Base-by-base conservation (phyloP, 2,329 filamentous ascomycete genomes). In the Trichoderma polysporum region DNA sequence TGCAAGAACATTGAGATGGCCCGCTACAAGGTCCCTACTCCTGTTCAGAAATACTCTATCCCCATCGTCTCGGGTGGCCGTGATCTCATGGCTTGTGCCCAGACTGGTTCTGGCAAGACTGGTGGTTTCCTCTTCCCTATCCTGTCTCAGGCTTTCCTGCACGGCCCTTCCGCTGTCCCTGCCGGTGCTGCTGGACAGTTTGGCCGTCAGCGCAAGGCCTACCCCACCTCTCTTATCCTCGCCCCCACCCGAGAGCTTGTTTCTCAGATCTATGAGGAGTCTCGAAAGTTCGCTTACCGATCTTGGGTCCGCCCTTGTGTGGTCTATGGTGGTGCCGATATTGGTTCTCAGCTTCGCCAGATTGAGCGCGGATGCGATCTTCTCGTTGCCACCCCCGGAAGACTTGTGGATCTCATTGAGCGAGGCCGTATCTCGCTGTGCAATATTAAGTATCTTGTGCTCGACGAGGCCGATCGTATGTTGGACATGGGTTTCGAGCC, bases 401-500 rank as follows among this genome's bases (percentile, higher is more conserved):
- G 95, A 89, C 87, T 99, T 72, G 94, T 98, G 77, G 95, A 99
- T 80, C 86, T 99, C 82, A 96, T 99, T 77, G 95, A 98, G 86
- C 93, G 95, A 86, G 95, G 95, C 77, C 93, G 94, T 78, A 98
- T 99, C 79, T 98, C 95, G 52, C 90, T 99, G 66, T 88, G 90
- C 81, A 97, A 97, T 87, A 99, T 99, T 87, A 98, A 97, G 86
- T 99, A 99, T 79, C 88, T 99, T 70, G 93, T 99, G 74, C 92
- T 99, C 65, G 95, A 99, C 75, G 95, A 99, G 88, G 95, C 95
- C 80, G 95, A 99, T 85, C 95, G 95, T 80, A 99, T 99, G 95
- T 87, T 99, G 86, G 95, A 99, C 87, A 99, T 99, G 95, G 95
- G 95, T 95, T 99, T 99, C 86, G 95, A 99, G 86, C 95, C 95